phyloP scores from a whole-genome alignment of 176 grass and related monocot genomes.

The Thinopyrum elongatum region DNA sequence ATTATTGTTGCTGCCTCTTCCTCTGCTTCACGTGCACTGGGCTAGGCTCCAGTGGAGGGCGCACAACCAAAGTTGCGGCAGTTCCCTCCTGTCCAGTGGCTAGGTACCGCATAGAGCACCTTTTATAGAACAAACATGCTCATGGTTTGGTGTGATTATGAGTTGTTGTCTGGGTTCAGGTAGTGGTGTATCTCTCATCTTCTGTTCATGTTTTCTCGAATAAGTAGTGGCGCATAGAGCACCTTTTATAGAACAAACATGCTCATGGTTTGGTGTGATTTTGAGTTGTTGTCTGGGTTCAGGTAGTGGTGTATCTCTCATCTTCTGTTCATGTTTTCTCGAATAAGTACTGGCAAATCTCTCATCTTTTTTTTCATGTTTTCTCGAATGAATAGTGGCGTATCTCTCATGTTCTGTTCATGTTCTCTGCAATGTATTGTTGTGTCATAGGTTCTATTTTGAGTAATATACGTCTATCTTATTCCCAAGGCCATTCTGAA shows the following conservation, averaged over 20 bases:
- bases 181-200: background rate
- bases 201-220: background rate
- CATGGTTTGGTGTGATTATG: background rate
- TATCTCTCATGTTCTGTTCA: background rate
- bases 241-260: background rate
- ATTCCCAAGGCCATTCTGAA: background rate
- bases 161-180: background rate
- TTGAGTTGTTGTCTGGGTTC: background rate
- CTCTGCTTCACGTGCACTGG: background rate
- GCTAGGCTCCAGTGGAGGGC: background rate
- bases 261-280: background rate
- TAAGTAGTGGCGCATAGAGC: background rate
- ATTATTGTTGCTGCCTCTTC: background rate
- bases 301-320: background rate
- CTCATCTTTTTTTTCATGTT: background rate
- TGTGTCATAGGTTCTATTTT: background rate
- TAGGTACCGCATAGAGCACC: background rate
- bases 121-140: background rate
- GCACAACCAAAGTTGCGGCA: background rate
- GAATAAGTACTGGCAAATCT: background rate
- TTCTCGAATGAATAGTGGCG: background rate
- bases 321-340: background rate
- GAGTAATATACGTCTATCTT: background rate
- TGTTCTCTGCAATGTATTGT: background rate
- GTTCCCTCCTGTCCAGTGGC: background rate